phyloP scores from a whole-genome alignment of 805 yeast genomes.

The Candida manassasensis region DNA sequence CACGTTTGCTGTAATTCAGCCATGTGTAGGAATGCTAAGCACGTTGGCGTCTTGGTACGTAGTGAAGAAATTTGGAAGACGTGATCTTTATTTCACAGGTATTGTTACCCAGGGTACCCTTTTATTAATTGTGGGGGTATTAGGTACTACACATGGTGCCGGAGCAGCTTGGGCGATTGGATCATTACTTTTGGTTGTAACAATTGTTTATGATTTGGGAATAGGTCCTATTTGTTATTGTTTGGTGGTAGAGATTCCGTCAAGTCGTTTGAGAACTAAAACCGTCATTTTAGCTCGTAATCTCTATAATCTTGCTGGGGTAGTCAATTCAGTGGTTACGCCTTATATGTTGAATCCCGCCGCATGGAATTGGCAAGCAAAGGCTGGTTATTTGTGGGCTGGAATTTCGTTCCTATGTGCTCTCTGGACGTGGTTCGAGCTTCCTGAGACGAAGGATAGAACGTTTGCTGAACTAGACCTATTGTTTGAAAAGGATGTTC shows the following conservation, averaged over 20 bases:
- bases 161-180: slow-evolving; percentile 21
- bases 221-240: slow-evolving; percentile 42
- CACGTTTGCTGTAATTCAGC: slow-evolving; percentile 29
- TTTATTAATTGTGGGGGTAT: slow-evolving; percentile 39
- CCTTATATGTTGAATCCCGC: slow-evolving; percentile 50
- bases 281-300: slow-evolving; percentile 31
- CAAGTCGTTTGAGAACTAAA: slow-evolving; percentile 36
- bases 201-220: slow-evolving; percentile 29
- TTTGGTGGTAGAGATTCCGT: slow-evolving; percentile 37
- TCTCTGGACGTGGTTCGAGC: slow-evolving; percentile 18
- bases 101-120: slow-evolving; percentile 26
- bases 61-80: slow-evolving; percentile 35
- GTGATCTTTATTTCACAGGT: slow-evolving; percentile 35
- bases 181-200: slow-evolving; percentile 18
- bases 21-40: slow-evolving; percentile 26
- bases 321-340: slow-evolving; percentile 31
- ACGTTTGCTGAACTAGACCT: slow-evolving; percentile 32
- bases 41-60: slow-evolving; percentile 27
- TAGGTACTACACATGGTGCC: slow-evolving; percentile 15
- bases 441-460: slow-evolving; percentile 38
- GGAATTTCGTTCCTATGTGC: slow-evolving; percentile 22
- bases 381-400: slow-evolving; percentile 46
- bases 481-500: slow-evolving; percentile 24
- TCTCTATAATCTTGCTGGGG: slow-evolving; percentile 23
- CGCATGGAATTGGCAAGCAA: slow-evolving; percentile 45